phyloP scores from a whole-genome alignment of 148 eudicot species.

The Tetragonia tetragonoides region DNA sequence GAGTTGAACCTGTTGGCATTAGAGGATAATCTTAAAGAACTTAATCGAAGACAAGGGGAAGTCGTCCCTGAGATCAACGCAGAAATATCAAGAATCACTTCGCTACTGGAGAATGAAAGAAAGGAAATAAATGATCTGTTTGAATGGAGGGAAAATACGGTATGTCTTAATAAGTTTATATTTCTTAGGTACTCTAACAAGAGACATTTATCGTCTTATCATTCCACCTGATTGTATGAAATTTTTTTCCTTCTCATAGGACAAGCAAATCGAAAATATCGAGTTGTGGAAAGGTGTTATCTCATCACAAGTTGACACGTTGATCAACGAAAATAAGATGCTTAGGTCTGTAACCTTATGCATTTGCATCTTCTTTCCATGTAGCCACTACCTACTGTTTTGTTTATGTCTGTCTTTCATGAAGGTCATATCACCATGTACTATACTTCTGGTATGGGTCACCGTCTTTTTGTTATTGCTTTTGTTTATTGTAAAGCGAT shows the following conservation, averaged over 20 bases:
- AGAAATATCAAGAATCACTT: slow-evolving; percentile 48
- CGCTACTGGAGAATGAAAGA: slow-evolving; percentile 51
- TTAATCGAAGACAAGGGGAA: slow-evolving; percentile 65
- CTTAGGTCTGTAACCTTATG: slow-evolving; percentile 49
- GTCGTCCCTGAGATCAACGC: slow-evolving; percentile 58
- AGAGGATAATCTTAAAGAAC: slow-evolving; percentile 74
- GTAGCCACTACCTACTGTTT: slow-evolving; percentile 2
- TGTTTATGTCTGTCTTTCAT: neutral
- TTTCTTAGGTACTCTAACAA: neutral
- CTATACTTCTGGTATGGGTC: neutral
- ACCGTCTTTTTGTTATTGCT: too few relatives aligned
- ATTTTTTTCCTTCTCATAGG: slow-evolving; percentile 39
- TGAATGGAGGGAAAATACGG: slow-evolving; percentile 73
- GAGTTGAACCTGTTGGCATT: slow-evolving; percentile 68
- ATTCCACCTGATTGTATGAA: slow-evolving; percentile 7
- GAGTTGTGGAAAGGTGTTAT: slow-evolving; percentile 61
- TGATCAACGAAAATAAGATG: slow-evolving; percentile 54
- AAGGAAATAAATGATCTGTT: slow-evolving; percentile 52
- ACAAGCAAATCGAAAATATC: slow-evolving; percentile 45
- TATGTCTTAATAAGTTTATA: slow-evolving; percentile 19
- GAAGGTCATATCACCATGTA: neutral
- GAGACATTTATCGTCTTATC: neutral
- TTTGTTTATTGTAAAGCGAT: neutral
- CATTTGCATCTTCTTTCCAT: neutral
- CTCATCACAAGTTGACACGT: slow-evolving; percentile 56